Conservation (phyloP, 768 basidiomycete genomes). For the Dioszegia hungarica region DNA sequence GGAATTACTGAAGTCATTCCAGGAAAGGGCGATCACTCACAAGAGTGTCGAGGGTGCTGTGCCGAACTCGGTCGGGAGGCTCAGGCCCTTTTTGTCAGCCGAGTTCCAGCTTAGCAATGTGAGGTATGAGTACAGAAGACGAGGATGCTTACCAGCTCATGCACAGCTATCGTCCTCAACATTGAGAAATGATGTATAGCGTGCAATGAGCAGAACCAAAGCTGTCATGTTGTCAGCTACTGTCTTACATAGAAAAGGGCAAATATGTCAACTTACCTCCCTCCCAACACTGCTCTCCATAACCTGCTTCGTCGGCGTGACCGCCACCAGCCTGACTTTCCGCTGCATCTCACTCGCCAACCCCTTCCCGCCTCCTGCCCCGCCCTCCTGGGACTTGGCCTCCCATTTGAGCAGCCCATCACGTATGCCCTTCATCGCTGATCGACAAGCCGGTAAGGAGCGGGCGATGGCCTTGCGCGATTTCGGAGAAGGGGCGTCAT, state of each 20-base stretch:
- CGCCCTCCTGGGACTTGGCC: neutral
- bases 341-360: slow-evolving; percentile 23
- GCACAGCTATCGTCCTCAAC: slow-evolving; percentile 42
- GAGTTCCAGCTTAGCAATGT: no score
- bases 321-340: slow-evolving; percentile 28
- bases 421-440: slow-evolving; percentile 16
- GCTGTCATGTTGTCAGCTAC: slow-evolving; percentile 17
- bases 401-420: slow-evolving; percentile 21
- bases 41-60: slow-evolving; percentile 41
- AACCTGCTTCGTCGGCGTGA: slow-evolving; percentile 37
- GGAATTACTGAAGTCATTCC: neutral
- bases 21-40: slow-evolving; percentile 14
- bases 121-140: no score
- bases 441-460: slow-evolving; percentile 18
- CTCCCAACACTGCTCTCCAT: slow-evolving; percentile 32
- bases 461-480: slow-evolving; percentile 19
- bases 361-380: slow-evolving; percentile 8
- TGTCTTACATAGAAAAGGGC: neutral
- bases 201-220: slow-evolving; percentile 43
- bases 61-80: slow-evolving; percentile 39
- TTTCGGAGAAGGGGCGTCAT: slow-evolving; percentile 29
- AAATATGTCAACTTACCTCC: slow-evolving; percentile 23
- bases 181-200: slow-evolving; percentile 46
- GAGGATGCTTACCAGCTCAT: slow-evolving; percentile 38
- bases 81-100: slow-evolving; percentile 23